Evolutionary conservation across 176 grass and related monocot species (phyloP), one percentile per base, ranked within the genome.

Genomic region (Hsuehochloa calcarea): DNA sequence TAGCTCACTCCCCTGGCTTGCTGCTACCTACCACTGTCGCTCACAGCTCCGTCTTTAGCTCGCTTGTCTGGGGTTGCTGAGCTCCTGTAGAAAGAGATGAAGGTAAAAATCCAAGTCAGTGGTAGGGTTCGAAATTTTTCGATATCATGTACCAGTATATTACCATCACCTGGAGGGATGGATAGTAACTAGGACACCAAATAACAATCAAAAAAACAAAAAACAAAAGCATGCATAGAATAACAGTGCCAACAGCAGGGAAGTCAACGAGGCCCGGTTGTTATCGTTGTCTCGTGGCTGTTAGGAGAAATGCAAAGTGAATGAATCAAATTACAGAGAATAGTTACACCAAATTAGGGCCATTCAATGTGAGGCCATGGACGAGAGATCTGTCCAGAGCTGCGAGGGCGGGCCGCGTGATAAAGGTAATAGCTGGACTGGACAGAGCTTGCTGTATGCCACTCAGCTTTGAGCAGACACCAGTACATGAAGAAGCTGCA

Each of bases 1-100:
- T 37, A 78, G 40, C 65, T 83, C 55, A 15, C 67, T 82, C 60
- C 80, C 47, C 59, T 74, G 50, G 38, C 49, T 60, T 74, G 74
- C 79, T 50, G 80, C 79, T 78, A 74, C 70, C 69, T 34, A 78
- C 58, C 29, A 69, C 35, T 17, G 12, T 37, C 11, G 34, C 31
- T 91, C 89, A 91, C 70, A 91, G 81, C 81, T 91, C 89, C 20
- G 85, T 87, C 81, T 91, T 91, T 56, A 91, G 80, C 69, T 91
- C 87, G 85, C 62, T 84, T 25, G 69, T 58, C 38, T 56, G 89
- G 17, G 75, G 69, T 49, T 86, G 83, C 35, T 80, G 89, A 5
- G 62, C 51, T 65, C 80, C 89, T 91, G 68, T 71, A 87, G 43
- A 38, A 54, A 79, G 0, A 39, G 35, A 84, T 63, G 60, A 68